A percentile compares a stretch with the other conserved stretches of the same genome.
These are phyloP conservation scores for Metschnikowia borealis DNA, from an alignment of 805 yeast species.

Conservation along the genomic window DNA sequence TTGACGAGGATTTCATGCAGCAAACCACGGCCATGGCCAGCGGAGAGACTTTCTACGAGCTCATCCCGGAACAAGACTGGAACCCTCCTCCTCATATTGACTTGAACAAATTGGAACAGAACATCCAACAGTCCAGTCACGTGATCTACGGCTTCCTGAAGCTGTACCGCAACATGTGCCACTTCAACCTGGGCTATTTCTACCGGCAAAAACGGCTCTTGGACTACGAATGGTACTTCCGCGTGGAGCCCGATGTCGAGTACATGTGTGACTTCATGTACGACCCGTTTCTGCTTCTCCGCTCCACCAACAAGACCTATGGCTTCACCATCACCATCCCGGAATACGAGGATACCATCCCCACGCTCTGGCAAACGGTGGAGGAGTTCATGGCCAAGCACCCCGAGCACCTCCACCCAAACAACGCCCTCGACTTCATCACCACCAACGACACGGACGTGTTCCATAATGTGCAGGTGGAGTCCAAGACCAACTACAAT, in stretches of 20 bases:
- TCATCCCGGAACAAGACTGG: constrained; percentile 41
- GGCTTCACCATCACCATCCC: constrained; percentile 50
- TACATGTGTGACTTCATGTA: constrained; percentile 54
- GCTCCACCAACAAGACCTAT: constrained; percentile 42
- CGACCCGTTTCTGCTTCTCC: constrained; percentile 47
- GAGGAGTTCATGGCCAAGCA: constrained; percentile 40
- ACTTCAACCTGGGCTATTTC: constrained; percentile 66
- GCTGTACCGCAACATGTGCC: constrained; percentile 63
- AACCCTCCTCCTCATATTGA: constrained; percentile 36
- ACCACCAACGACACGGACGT: constrained; percentile 40
- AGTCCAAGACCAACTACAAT: constrained; percentile 43
- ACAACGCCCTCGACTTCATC: constrained; percentile 46
- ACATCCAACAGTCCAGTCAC: constrained; percentile 21
- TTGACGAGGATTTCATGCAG: constrained; percentile 37
- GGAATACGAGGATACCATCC: constrained; percentile 51
- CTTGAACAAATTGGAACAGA: constrained; percentile 23
- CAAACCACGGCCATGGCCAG: constrained; percentile 44
- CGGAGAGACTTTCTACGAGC: constrained; percentile 38
- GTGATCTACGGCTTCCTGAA: constrained; percentile 46
- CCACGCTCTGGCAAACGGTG: constrained; percentile 49
- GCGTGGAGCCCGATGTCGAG: constrained; percentile 58
- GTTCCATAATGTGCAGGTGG: constrained; percentile 8
- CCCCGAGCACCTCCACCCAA: constrained; percentile 45
- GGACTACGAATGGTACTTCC: constrained; percentile 52
- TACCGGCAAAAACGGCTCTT: constrained; percentile 43